Conservation (phyloP, 2,329 filamentous ascomycete species). For the Ilyonectria sp. region DNA sequence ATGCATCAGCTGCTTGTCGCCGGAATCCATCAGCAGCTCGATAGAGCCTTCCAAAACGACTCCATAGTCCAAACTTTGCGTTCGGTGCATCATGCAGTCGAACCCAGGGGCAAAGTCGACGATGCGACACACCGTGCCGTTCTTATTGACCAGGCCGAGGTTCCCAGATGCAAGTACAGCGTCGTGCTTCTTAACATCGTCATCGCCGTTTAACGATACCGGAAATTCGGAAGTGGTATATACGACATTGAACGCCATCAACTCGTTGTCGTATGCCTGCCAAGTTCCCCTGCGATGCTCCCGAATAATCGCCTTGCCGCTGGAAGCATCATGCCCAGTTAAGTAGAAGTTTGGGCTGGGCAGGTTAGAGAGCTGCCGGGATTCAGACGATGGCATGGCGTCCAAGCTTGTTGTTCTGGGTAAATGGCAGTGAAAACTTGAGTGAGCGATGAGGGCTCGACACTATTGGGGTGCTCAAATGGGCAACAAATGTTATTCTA, state of each 20-base stretch:
- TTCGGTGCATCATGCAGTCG: constrained; percentile 58
- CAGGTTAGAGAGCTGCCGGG: constrained; percentile 11
- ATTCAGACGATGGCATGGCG: too few species aligned
- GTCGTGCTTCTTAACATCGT: constrained; percentile 45
- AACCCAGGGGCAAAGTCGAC: constrained; percentile 62
- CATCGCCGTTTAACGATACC: constrained; percentile 32
- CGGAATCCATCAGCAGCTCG: constrained; percentile 67
- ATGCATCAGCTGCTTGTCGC: constrained; percentile 61
- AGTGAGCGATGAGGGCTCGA: too few species aligned
- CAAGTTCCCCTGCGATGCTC: constrained; percentile 3
- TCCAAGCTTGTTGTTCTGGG: too few species aligned
- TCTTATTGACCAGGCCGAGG: constrained; percentile 47
- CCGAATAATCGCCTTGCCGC: constrained; percentile 46
- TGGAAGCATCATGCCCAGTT: constrained; percentile 44
- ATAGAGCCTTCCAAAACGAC: constrained; percentile 69
- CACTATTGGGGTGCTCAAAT: too few species aligned
- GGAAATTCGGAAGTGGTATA: constrained; percentile 49
- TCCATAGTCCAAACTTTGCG: constrained; percentile 69
- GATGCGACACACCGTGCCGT: constrained; percentile 62
- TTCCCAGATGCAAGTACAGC: constrained; percentile 29
- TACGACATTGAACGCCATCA: constrained; percentile 15
- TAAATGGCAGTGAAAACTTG: too few species aligned
- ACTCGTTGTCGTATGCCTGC: constrained; percentile 6
- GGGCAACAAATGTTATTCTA: too few species aligned
- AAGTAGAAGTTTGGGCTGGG: constrained; percentile 42